Base-by-base conservation (phyloP, 169 alveolate genomes). In the Pseudocohnilembus persalinus region DNA sequence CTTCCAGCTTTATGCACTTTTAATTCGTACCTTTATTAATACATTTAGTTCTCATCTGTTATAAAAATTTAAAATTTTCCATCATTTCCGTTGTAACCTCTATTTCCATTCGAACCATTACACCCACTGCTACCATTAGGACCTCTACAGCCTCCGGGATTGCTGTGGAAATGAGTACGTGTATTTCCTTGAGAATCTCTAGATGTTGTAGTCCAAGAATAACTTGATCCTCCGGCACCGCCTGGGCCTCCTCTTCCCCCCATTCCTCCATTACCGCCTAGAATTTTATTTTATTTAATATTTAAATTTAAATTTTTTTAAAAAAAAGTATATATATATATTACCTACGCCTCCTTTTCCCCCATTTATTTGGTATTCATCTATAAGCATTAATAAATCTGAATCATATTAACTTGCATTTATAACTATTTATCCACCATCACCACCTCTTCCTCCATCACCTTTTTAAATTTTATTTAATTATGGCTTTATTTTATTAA, bases 391-490 rank as follows among this genome's bases (percentile, higher is more conserved):
- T 1, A 77, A 33, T 24, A 77, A 0, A 33, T 77, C 82, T 68
- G 63, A 28, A 27, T 77, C 82, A 1, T 77, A 30, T 32, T 33
- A 15, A 25, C 29, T 32, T 32, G 63, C 29, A 25, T 0, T 32
- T 0, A 77, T 27, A 20, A 29, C 30, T 16, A 77, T 77, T 1
- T 1, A 20, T 33, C 73, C 82, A 0, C 82, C 82, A 34, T 77
- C 63, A 1, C 82, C 82, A 27, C 74, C 82, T 33, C 33, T 34
- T 31, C 82, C 82, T 15, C 82, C 82, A 24, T 33, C 26, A 1
- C 80, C 80, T 75, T n/a, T n/a, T n/a, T n/a, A n/a, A n/a, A n/a
- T n/a, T n/a, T n/a, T n/a, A n/a, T n/a, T n/a, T n/a, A n/a, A n/a
- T n/a, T n/a, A n/a, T n/a, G n/a, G n/a, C n/a, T n/a, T n/a, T n/a